Percentiles rank a stretch among this genome's conserved stretches.
Conservation (phyloP, 768 basidiomycete genomes). For the Candolleomyces eurysporus region DNA sequence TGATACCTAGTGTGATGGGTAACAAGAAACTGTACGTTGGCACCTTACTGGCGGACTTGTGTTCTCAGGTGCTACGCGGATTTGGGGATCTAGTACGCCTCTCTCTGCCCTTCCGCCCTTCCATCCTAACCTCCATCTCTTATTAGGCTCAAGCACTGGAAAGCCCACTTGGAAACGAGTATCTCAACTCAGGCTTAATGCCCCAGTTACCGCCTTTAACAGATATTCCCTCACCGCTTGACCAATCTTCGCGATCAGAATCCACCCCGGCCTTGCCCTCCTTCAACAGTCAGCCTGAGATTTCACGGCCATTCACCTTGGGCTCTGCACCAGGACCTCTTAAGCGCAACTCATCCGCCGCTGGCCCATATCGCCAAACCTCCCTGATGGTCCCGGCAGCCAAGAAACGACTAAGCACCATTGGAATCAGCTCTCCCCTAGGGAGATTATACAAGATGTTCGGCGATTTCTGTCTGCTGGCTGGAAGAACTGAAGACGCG, state of each 20-base stretch:
- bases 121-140: slow-evolving; percentile 8
- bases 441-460: slow-evolving; percentile 86
- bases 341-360: slow-evolving; percentile 56
- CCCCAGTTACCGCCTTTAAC: slow-evolving; percentile 58
- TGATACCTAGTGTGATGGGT: slow-evolving; percentile 83
- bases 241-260: slow-evolving; percentile 42
- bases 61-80: slow-evolving; percentile 82
- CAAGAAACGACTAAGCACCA: slow-evolving; percentile 62
- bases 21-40: slow-evolving; percentile 88
- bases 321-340: slow-evolving; percentile 35
- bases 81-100: slow-evolving; percentile 77
- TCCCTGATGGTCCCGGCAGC: slow-evolving; percentile 44
- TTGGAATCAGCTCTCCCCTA: slow-evolving; percentile 73
- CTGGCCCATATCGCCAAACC: slow-evolving; percentile 49
- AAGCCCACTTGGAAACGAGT: slow-evolving; percentile 82
- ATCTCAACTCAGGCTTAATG: slow-evolving; percentile 68
- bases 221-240: slow-evolving; percentile 59
- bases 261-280: slow-evolving; percentile 46
- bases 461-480: slow-evolving; percentile 84
- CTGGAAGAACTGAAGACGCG: slow-evolving; percentile 85
- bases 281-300: slow-evolving; percentile 57
- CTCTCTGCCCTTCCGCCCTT: background rate
- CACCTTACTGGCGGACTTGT: slow-evolving; percentile 84
- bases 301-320: slow-evolving; percentile 35
- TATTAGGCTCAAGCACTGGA: slow-evolving; percentile 74